Base-by-base conservation (phyloP, 805 yeast genomes). In the Kluyveromyces dobzhanskii region DNA sequence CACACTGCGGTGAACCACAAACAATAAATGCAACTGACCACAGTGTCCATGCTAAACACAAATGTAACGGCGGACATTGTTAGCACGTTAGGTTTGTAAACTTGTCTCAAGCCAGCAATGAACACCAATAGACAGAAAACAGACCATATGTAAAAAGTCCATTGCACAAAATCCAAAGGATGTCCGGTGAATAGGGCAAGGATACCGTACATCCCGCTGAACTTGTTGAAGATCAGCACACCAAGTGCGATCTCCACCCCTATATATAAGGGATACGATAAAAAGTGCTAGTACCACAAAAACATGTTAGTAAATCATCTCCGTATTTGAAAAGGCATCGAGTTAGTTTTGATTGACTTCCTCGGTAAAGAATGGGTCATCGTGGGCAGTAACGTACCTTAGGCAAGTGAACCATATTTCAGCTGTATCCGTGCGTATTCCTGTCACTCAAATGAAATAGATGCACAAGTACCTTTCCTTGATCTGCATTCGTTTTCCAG, bases 171-270 rank as follows among this genome's bases (percentile, higher is more conserved):
- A 43, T 78, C 79, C 40, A 88, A 69, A 2, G 92, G 92, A 54
- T 88, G 95, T 1, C 95, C 92, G 0, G 97, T 88, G 53, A 90
- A 73, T 18, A 90, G 59, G 1, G 97, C 87, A 17, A 87, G 65
- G 26, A 90, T 66, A 21, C 97, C 98, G 59, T 81, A 90, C 16
- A 78, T 67, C 8, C 97, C 96, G 42, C 94, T 78, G 48, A 88
- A 85, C 57, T 88, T 88, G 65, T 90, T 90, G 46, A 88, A 69
- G 27, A 87, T 72, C 12, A 88, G 82, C 27, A 84, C 67, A 1
- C 85, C 80, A 4, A 87, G 67, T 16, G 82, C 75, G 2, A 85
- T 58, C 58, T 90, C 97, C 17, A 87, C 94, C 11, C 97, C 97
- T 17, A 83, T 69, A 54, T 82, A 85, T 18, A 90, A 70, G 4